Base-by-base conservation (phyloP, 208 protist genomes). In the Leishmania aethiopica region DNA sequence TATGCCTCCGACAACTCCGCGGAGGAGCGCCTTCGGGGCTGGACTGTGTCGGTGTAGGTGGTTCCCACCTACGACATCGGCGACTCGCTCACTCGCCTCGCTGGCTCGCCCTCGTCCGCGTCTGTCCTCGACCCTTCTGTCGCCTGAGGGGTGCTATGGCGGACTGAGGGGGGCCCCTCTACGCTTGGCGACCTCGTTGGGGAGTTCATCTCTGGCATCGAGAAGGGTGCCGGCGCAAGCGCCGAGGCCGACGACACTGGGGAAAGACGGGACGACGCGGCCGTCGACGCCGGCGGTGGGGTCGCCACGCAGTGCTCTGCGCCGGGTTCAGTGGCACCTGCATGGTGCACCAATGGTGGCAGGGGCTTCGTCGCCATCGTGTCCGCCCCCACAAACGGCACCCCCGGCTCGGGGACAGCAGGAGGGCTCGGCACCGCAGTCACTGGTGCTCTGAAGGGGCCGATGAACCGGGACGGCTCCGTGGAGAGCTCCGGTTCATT, bases 401-500 rank as follows among this genome's bases (percentile, higher is more conserved):
- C 51, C 51, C 60, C 73, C n/a, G 42, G 28, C 57, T 10, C 35
- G 40, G 40, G 19, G 15, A 8, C 40, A 15, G 42, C 7, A 2
- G 73, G 35, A 47, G 51, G 35, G 60, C 51, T 28, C 49, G 75
- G 75, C 35, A n/a, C 22, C 40, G 32, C 75, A 40, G 57, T 40
- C 32, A 49, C 57, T 17, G 75, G 57, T 78, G 75, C 75, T 40
- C 37, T 51, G n/a, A 51, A 19, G 3, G 77, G 77, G 7, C 59
- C 59, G 22, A 80, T 72, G 45, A 80, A 80, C 47, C 32, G 60
- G 19, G 77, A 72, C 60, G 77, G 77, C 64, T 80, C 77, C 19
- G 64, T 60, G n/a, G 77, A 57, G 32, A 80, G 77, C 77, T 80
- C 77, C 64, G 64, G 47, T 25, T 69, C 75, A 37, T 17, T 74